phyloP scores from a whole-genome alignment of 768 basidiomycete genomes.

The Termitomyces heimii region DNA sequence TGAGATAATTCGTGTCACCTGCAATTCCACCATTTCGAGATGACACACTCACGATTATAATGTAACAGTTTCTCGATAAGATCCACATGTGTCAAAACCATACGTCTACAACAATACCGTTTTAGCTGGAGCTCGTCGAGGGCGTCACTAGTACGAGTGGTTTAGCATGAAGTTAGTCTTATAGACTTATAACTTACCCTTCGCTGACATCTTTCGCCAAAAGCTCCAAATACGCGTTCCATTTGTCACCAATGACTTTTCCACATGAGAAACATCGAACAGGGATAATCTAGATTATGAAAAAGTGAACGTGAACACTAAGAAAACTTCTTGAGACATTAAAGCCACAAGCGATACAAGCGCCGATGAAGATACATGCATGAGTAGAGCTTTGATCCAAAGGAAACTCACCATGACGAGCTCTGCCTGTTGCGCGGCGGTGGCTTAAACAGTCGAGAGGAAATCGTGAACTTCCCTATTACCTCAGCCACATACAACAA shows the following conservation, averaged over 20 bases:
- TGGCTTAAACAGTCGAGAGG: neutral
- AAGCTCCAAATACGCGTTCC: slow-evolving; percentile 82
- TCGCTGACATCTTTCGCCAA: slow-evolving; percentile 79
- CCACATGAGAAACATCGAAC: slow-evolving; percentile 96
- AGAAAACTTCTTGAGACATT: neutral
- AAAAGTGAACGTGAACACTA: neutral
- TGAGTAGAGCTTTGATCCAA: too few species aligned
- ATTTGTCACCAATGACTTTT: slow-evolving; percentile 96
- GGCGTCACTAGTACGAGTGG: slow-evolving; percentile 58
- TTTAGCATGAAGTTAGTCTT: neutral
- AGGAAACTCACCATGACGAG: slow-evolving; percentile 2
- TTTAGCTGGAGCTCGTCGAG: slow-evolving; percentile 86
- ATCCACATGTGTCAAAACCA: slow-evolving; percentile 97
- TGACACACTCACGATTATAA: slow-evolving; percentile 74
- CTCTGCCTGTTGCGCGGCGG: neutral
- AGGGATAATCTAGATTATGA: slow-evolving; percentile 76
- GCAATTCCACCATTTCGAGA: neutral
- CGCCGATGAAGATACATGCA: neutral
- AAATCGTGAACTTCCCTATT: neutral
- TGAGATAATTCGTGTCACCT: slow-evolving; percentile 8
- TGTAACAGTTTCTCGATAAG: slow-evolving; percentile 95
- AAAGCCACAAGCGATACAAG: neutral
- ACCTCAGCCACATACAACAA: slow-evolving; percentile 4
- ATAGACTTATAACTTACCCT: slow-evolving; percentile 52
- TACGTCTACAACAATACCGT: slow-evolving; percentile 93